Evolutionary conservation across 108 stramenopile genomes (phyloP).

Genomic region (Nitzschia sp.): DNA sequence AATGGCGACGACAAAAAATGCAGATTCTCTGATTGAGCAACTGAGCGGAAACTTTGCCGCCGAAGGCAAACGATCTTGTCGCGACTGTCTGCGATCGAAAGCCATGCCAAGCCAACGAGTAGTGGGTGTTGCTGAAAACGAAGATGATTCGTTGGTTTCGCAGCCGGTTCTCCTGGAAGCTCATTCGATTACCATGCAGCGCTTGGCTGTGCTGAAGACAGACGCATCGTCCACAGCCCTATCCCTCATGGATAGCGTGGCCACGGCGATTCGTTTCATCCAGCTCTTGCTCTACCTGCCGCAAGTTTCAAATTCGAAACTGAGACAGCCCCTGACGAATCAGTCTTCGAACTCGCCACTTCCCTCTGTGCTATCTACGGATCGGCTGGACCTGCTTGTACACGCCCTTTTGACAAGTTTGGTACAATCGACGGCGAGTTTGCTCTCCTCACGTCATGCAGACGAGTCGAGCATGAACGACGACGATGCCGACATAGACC

Average conservation of each 20-base stretch:
- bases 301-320: not conserved
- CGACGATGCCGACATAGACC: not conserved
- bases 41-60: not conserved
- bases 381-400: not conserved
- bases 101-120: conserved; percentile 5
- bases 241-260: not conserved
- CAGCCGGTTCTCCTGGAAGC: not conserved
- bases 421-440: not conserved
- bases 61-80: conserved; percentile 10
- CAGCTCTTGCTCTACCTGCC: conserved; percentile 1
- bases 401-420: not conserved
- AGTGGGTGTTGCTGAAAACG: not conserved
- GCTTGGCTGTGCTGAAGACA: not conserved
- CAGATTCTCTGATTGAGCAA: not conserved
- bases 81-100: conserved; percentile 21
- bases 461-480: not conserved
- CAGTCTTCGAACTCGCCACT: not conserved
- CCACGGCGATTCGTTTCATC: conserved; percentile 9
- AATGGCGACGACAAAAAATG: not conserved
- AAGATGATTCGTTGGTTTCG: not conserved
- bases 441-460: not conserved
- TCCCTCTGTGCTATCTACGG: not conserved
- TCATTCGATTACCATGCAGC: not conserved
- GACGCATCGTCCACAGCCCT: not conserved
- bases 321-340: not conserved